These are phyloP conservation scores for Anisodus acutangulus DNA, from an alignment of 257 asterid species.

Conservation along the genomic window DNA sequence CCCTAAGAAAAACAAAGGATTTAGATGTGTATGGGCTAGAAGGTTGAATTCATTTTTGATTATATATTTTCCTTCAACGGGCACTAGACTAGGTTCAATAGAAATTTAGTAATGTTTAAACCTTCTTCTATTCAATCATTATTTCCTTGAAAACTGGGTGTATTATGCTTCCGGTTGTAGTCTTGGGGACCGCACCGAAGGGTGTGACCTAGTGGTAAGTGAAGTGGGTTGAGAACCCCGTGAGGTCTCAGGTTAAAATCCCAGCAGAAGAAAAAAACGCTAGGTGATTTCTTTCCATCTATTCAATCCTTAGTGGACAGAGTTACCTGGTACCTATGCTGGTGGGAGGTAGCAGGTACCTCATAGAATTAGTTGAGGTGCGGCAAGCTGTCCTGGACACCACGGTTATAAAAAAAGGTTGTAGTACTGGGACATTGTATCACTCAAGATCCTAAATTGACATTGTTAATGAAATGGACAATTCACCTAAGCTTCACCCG, in stretches of 20 bases:
- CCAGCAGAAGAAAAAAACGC: background rate
- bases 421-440: background rate
- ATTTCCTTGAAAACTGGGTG: background rate
- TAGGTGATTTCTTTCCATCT: background rate
- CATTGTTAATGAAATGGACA: constrained; percentile 17
- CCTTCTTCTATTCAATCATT: background rate
- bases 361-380: background rate
- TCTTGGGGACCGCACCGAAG: background rate
- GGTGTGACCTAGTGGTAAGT: background rate
- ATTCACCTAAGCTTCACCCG: background rate
- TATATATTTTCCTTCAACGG: background rate
- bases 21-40: constrained; percentile 11
- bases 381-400: background rate
- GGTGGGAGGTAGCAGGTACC: background rate
- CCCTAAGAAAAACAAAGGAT: background rate
- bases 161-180: background rate
- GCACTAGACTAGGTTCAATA: background rate
- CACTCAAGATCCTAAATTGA: constrained; percentile 1
- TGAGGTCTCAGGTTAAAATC: background rate
- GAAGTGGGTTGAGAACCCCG: background rate
- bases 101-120: background rate
- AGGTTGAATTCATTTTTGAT: background rate
- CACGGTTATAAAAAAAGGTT: background rate
- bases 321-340: background rate
- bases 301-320: background rate